Evolutionary conservation across 2,329 filamentous ascomycete genomes (phyloP), one percentile per base, ranked within the genome.

Genomic region (Alternaria postmessia): DNA sequence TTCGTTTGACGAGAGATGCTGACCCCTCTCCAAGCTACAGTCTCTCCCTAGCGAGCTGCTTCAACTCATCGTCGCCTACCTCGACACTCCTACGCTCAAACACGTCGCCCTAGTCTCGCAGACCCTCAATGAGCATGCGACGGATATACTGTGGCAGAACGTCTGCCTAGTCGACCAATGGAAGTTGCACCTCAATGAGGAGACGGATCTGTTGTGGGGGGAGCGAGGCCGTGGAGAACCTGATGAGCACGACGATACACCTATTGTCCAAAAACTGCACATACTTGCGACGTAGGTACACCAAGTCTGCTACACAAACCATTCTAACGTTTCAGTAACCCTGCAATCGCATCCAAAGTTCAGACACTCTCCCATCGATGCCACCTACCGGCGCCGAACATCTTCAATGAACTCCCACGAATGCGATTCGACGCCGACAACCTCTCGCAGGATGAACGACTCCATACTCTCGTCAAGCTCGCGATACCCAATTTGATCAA

Each of bases 361-460:
- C 78, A 80, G 9, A 71, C 70, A 5, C 63, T 84, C 7, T 81
- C 77, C 11, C 81, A 83, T 65, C 79, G 80, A 24, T 84, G 82
- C 65, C 81, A 83, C 61, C 68, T 83, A 1, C 80, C 81, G 1
- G 75, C 78, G 2, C 82, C 82, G 0, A 77, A 77, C 30, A 80
- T 82, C 47, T 83, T 82, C 68, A 65, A 69, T 24, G 81, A 82
- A 54, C 71, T 83, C 2, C 81, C 80, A 7, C 64, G 68, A 30
- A 75, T 77, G 53, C 69, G 74, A 39, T 83, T 83, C 67, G 68
- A 78, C 24, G 70, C 71, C 22, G 72, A 73, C 18, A 79, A 73
- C 2, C 69, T 83, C 5, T 82, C 80, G 5, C 68, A 69, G 22
- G 81, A 83, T 59, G 59, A 63, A 3, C 71, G 80, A 6, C 78